Percentiles rank a stretch among this genome's conserved stretches.
Conservation (phyloP, 2,329 filamentous ascomycete genomes). For the Alternaria gaisen region DNA sequence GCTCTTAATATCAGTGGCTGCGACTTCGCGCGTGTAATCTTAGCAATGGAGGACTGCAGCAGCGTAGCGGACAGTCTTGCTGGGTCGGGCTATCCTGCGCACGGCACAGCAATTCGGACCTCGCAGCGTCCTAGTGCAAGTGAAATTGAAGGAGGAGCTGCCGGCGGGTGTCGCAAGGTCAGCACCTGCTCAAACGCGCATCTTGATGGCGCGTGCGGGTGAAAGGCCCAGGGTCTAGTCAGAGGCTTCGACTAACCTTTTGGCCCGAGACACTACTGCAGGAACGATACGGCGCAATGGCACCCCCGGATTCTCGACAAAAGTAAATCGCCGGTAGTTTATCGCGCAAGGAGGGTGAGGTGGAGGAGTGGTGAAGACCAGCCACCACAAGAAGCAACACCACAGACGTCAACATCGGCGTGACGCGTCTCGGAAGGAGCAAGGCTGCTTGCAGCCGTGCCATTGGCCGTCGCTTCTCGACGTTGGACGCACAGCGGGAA, state of each 20-base stretch:
- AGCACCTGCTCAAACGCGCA: conserved; percentile 18
- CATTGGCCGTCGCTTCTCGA: conserved; percentile 13
- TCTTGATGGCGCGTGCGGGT: conserved; percentile 22
- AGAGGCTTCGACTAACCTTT: conserved; percentile 12
- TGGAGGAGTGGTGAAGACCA: neutral
- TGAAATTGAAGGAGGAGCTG: conserved; percentile 24
- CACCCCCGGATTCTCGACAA: conserved; percentile 16
- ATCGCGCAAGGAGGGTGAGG: neutral
- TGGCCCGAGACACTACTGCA: conserved; percentile 28
- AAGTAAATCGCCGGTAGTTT: neutral
- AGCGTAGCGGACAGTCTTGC: conserved; percentile 21
- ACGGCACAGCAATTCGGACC: conserved; percentile 12
- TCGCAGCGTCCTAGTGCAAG: conserved; percentile 5
- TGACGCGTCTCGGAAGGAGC: conserved; percentile 5
- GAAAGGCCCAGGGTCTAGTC: conserved; percentile 29
- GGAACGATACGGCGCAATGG: conserved; percentile 19
- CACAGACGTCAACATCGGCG: neutral
- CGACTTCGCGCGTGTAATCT: conserved; percentile 36
- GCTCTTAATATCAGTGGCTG: conserved; percentile 35
- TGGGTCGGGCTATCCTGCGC: conserved; percentile 18
- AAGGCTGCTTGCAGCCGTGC: neutral
- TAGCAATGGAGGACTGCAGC: conserved; percentile 32
- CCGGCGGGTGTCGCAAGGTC: conserved; percentile 21
- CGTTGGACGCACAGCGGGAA: conserved; percentile 8
- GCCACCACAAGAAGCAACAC: neutral